Percentiles rank a stretch among this genome's conserved stretches.
These are phyloP conservation scores for Kuraishia hungarica DNA, from an alignment of 805 yeast species.

Conservation along the genomic window DNA sequence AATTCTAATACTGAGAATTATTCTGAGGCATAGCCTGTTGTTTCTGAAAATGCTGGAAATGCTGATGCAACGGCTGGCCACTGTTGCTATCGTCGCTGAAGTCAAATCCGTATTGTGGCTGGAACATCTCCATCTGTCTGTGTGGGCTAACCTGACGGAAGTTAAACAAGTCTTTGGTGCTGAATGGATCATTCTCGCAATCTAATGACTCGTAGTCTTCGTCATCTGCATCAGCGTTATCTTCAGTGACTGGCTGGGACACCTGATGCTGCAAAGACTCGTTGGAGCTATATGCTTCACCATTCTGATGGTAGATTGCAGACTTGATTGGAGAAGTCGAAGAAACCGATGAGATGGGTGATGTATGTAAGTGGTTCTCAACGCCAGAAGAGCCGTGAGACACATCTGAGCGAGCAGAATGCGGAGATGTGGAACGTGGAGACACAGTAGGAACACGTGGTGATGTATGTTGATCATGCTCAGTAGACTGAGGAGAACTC, in stretches of 20 bases:
- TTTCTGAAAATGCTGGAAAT: not conserved
- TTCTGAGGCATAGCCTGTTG: not conserved
- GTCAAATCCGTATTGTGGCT: conserved; percentile 2
- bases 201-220: conserved; percentile 15
- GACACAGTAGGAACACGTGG: not conserved
- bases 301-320: not conserved
- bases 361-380: not conserved
- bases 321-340: not conserved
- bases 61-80: not conserved
- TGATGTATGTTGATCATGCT: not conserved
- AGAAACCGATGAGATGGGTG: not conserved
- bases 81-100: not conserved
- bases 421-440: not conserved
- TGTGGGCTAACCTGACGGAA: not conserved
- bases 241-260: not conserved
- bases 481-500: not conserved
- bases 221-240: conserved; percentile 10
- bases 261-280: not conserved
- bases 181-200: conserved; percentile 14
- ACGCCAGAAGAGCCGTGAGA: not conserved
- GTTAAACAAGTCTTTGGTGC: not conserved
- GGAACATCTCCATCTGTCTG: not conserved
- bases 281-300: not conserved
- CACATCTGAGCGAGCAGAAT: not conserved
- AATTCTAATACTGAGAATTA: not conserved